Percentiles rank a stretch among this genome's conserved stretches.
Conservation (phyloP, 257 asterid genomes). For the Nyctanthes arbortristis region DNA sequence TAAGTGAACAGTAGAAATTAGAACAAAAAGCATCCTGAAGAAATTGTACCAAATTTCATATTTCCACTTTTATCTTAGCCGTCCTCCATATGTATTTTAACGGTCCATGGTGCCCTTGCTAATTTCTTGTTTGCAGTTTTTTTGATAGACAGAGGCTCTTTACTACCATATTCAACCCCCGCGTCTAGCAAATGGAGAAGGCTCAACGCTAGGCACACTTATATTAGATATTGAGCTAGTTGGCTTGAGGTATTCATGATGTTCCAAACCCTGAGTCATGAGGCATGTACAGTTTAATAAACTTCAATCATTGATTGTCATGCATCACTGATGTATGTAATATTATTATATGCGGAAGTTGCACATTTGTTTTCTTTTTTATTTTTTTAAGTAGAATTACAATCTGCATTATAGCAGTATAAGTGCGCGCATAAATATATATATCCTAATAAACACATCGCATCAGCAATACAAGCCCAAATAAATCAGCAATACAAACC, state of each 20-base stretch:
- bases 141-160: slow-evolving; percentile 84
- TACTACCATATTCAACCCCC: slow-evolving; percentile 93
- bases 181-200: slow-evolving; percentile 91
- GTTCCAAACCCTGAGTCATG: not conserved
- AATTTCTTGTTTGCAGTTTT: slow-evolving; percentile 40
- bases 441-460: too few species aligned
- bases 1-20: not conserved
- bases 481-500: too few species aligned
- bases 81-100: too few species aligned
- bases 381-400: too few species aligned
- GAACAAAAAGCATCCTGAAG: not conserved
- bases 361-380: too few species aligned
- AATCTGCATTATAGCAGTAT: too few species aligned
- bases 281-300: not conserved
- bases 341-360: too few species aligned
- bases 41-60: slow-evolving; percentile 9
- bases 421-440: too few species aligned
- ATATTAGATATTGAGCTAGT: slow-evolving; percentile 80
- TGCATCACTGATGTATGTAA: too few species aligned
- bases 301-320: too few species aligned
- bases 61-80: not conserved
- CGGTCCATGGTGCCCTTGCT: not conserved
- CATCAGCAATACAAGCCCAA: too few species aligned
- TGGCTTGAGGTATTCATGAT: slow-evolving; percentile 57
- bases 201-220: slow-evolving; percentile 75